Evolutionary conservation across 768 basidiomycete genomes (phyloP).

Genomic region (Chalciporus chontae): DNA sequence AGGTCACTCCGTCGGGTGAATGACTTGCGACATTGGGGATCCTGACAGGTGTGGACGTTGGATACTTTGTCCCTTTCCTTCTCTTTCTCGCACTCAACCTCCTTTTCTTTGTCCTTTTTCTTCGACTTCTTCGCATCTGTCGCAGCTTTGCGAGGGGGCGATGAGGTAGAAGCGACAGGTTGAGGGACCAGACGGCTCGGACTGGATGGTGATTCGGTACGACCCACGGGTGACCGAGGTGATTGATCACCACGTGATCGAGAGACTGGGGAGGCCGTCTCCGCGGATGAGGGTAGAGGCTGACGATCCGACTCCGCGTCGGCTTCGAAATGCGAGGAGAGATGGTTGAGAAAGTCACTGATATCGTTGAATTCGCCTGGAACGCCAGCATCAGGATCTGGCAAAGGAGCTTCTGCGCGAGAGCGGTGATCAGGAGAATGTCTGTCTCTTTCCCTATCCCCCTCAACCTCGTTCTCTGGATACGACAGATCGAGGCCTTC

Average conservation of each 20-base stretch:
- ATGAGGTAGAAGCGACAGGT: constrained; percentile 53
- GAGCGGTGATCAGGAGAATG: constrained; percentile 25
- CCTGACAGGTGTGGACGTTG: constrained; percentile 62
- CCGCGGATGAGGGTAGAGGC: constrained; percentile 36
- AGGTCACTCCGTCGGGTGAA: constrained; percentile 85
- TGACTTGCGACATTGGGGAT: constrained; percentile 71
- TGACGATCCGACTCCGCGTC: constrained; percentile 43
- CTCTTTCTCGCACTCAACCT: constrained; percentile 26
- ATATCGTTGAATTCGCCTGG: constrained; percentile 67
- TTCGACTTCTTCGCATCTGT: constrained; percentile 25
- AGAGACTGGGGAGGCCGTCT: constrained; percentile 29
- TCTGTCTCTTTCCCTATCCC: constrained; percentile 41
- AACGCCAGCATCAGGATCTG: constrained; percentile 45
- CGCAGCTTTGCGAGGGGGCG: constrained; percentile 23
- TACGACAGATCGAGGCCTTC: constrained; percentile 58
- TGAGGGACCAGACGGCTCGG: constrained; percentile 33
- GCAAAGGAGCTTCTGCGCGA: constrained; percentile 31
- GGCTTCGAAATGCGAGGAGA: constrained; percentile 66
- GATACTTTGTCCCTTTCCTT: constrained; percentile 41
- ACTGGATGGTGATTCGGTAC: constrained; percentile 36
- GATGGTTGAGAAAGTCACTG: constrained; percentile 72
- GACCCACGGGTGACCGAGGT: constrained; percentile 18
- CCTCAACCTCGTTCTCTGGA: constrained; percentile 27
- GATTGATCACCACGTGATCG: constrained; percentile 23
- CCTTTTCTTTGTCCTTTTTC: constrained; percentile 29